These are phyloP conservation scores for Copromyces sp. DNA, from an alignment of 495 filamentous ascomycete genomes.

Conservation along the genomic window DNA sequence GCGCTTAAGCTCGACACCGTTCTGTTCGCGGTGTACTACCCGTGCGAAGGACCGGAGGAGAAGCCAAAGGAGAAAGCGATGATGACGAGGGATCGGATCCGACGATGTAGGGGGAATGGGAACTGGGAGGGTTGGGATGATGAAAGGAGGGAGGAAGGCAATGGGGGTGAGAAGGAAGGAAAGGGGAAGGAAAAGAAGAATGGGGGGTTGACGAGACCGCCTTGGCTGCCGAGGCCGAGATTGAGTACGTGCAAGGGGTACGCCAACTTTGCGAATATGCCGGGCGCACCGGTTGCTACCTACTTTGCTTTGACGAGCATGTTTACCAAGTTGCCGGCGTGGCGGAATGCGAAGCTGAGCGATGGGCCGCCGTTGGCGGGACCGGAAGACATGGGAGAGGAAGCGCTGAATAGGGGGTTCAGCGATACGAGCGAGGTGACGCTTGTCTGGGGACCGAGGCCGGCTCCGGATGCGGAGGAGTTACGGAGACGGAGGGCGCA, in stretches of 20 bases:
- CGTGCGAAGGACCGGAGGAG: constrained; percentile 27
- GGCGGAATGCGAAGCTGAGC: constrained; percentile 37
- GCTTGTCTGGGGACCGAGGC: background rate
- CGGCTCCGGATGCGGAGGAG: background rate
- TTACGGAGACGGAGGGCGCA: constrained; percentile 13
- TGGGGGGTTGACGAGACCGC: constrained; percentile 2
- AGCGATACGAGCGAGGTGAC: background rate
- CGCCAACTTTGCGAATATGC: constrained; percentile 40
- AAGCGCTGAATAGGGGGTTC: background rate
- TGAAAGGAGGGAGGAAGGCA: background rate
- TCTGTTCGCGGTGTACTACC: constrained; percentile 58
- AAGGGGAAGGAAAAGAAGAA: background rate
- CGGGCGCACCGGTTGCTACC: constrained; percentile 28
- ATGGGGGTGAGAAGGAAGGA: background rate
- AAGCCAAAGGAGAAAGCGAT: background rate
- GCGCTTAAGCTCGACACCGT: constrained; percentile 46
- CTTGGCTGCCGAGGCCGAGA: constrained; percentile 46
- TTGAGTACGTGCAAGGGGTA: constrained; percentile 40
- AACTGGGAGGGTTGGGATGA: background rate
- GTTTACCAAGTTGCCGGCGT: constrained; percentile 49
- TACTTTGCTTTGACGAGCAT: constrained; percentile 40
- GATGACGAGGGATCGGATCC: background rate
- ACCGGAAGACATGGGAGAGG: constrained; percentile 23
- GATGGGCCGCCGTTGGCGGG: constrained; percentile 9
- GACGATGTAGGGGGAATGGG: background rate